Percentiles rank a stretch among this genome's conserved stretches.
Evolutionary conservation across 2,329 filamentous ascomycete genomes (phyloP).

Genomic region (Epichloe uncinata): DNA sequence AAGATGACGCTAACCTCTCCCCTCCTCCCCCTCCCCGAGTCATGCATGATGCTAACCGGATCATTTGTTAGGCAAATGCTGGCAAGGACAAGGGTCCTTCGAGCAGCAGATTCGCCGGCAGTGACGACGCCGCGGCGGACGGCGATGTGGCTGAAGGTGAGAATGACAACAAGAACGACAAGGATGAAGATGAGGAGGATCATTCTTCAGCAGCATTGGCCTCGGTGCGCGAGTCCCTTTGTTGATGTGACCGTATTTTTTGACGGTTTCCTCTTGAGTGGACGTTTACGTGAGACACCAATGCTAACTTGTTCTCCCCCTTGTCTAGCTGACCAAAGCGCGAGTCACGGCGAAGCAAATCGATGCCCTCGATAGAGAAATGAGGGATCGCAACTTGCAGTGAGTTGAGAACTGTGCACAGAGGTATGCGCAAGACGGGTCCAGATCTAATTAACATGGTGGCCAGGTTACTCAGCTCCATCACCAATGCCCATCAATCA

Average conservation of each 20-base stretch:
- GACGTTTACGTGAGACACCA: background rate
- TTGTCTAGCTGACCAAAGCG: slow-evolving; percentile 29
- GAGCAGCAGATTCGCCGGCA: slow-evolving; percentile 39
- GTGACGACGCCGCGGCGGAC: slow-evolving; percentile 20
- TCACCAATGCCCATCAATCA: slow-evolving; percentile 11
- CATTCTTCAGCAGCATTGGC: slow-evolving; percentile 52
- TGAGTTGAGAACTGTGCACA: slow-evolving; percentile 10
- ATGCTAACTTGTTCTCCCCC: slow-evolving; percentile 8
- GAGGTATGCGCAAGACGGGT: background rate
- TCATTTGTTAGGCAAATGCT: slow-evolving; percentile 30
- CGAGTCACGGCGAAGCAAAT: slow-evolving; percentile 34
- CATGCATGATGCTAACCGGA: background rate
- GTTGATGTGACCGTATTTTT: slow-evolving; percentile 23
- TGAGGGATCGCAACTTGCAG: slow-evolving; percentile 41
- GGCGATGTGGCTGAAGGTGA: slow-evolving; percentile 41
- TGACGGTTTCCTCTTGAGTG: slow-evolving; percentile 10
- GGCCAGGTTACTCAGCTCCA: slow-evolving; percentile 12
- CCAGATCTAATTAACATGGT: background rate
- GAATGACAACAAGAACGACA: slow-evolving; percentile 38
- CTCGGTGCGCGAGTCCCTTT: slow-evolving; percentile 47
- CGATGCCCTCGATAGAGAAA: slow-evolving; percentile 40
- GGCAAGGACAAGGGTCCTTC: slow-evolving; percentile 37
- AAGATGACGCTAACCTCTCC: too few species aligned
- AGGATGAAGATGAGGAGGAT: slow-evolving; percentile 34
- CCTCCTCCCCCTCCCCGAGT: background rate